Percentiles rank a stretch among this genome's conserved stretches.
These are phyloP conservation scores for Trichoderma sp. DNA, from an alignment of 2,329 filamentous ascomycete genomes.

Conservation along the genomic window DNA sequence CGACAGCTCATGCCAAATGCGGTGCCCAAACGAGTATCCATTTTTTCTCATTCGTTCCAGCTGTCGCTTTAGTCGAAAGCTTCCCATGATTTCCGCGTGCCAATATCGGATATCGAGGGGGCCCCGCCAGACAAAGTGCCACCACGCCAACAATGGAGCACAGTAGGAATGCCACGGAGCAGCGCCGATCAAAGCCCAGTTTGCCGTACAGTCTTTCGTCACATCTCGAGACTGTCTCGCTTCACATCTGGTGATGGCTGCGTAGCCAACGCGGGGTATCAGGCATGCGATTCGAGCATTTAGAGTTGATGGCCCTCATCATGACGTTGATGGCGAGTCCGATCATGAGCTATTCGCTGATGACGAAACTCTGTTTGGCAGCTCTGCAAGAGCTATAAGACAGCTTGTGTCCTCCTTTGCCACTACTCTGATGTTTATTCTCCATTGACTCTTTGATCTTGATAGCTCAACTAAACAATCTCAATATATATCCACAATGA, in stretches of 20 bases:
- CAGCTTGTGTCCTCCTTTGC: neutral
- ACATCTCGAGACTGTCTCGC: conserved; percentile 2
- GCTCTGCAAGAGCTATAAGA: conserved; percentile 15
- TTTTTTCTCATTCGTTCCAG: neutral
- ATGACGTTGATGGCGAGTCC: conserved; percentile 18
- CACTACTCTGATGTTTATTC: neutral
- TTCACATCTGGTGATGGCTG: conserved; percentile 18
- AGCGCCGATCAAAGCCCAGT: neutral
- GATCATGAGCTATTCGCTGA: neutral
- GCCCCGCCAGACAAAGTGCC: conserved; percentile 2
- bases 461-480: neutral
- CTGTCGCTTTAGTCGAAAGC: neutral
- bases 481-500: conserved; percentile 11
- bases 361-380: conserved; percentile 10
- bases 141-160: neutral
- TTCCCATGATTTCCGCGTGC: neutral
- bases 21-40: neutral
- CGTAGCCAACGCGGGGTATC: conserved; percentile 16
- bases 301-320: neutral
- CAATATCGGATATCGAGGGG: neutral
- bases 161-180: conserved; percentile 9
- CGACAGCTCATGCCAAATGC: neutral
- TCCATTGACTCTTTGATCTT: neutral
- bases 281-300: conserved; percentile 3
- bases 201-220: neutral